phyloP scores from a whole-genome alignment of 148 eudicot genomes.

The Salicornia ramosissima region DNA sequence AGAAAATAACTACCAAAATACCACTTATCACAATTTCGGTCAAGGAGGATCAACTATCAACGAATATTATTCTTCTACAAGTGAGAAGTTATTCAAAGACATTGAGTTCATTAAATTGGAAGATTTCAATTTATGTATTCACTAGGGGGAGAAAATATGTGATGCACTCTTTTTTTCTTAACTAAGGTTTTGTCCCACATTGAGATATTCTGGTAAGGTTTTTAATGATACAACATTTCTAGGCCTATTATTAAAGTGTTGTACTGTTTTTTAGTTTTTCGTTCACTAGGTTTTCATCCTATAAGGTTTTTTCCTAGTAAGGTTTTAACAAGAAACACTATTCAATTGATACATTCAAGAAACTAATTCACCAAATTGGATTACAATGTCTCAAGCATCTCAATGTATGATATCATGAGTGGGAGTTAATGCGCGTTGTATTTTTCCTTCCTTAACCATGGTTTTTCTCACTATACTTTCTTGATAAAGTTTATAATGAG shows the following conservation, averaged over 20 bases:
- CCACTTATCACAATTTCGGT: no score
- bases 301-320: not conserved
- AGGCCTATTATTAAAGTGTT: not conserved
- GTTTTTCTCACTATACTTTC: no score
- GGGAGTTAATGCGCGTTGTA: no score
- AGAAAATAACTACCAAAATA: no score
- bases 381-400: no score
- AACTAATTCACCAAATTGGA: no score
- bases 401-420: no score
- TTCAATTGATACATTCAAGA: no score
- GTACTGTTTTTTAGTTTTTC: not conserved
- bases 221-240: not conserved
- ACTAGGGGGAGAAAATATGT: not conserved
- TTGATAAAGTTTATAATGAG: no score
- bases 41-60: no score
- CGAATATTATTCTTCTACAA: no score
- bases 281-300: not conserved
- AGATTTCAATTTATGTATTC: not conserved
- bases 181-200: not conserved
- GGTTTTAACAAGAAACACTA: not conserved
- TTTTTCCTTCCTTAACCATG: no score
- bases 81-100: not conserved
- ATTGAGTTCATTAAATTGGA: not conserved
- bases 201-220: not conserved
- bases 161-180: not conserved